Evolutionary conservation across 352 stramenopile genomes (phyloP).

Genomic region (Globisporangium splendens): DNA sequence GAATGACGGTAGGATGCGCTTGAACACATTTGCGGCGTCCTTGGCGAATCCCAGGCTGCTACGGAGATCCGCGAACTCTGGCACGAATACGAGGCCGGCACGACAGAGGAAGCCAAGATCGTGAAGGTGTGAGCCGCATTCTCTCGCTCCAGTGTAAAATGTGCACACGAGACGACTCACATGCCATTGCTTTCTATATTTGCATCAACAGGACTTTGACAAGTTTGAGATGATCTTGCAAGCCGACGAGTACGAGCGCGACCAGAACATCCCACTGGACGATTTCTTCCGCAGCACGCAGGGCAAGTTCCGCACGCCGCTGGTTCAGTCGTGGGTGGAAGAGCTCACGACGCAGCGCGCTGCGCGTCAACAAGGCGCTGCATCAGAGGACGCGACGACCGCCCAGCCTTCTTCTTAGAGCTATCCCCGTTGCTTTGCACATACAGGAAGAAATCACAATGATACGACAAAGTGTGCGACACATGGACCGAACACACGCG

Average conservation of each 20-base stretch:
- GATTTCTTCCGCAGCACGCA: constrained; percentile 84
- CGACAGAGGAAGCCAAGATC: constrained; percentile 79
- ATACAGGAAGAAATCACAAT: neutral
- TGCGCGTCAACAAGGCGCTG: constrained; percentile 14
- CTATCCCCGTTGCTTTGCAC: too few species aligned
- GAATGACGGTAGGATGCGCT: constrained; percentile 45
- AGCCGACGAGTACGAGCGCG: constrained; percentile 90
- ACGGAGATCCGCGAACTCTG: constrained; percentile 74
- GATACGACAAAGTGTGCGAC: neutral
- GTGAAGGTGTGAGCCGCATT: constrained; percentile 57
- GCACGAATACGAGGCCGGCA: constrained; percentile 85
- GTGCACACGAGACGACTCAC: too few species aligned
- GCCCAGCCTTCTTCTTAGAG: too few species aligned
- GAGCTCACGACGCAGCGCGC: constrained; percentile 60
- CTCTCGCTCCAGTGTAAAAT: too few species aligned
- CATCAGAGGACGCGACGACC: too few species aligned
- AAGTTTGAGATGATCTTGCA: constrained; percentile 96
- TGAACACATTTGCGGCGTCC: constrained; percentile 57
- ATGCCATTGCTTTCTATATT: neutral
- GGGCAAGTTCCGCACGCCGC: constrained; percentile 74
- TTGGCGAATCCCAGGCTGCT: constrained; percentile 51
- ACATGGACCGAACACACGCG: neutral
- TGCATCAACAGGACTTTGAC: constrained; percentile 81
- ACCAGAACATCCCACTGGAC: constrained; percentile 52
- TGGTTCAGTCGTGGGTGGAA: constrained; percentile 74